phyloP scores from a whole-genome alignment of 2,329 filamentous ascomycete species.

The Westerdykella ornata region DNA sequence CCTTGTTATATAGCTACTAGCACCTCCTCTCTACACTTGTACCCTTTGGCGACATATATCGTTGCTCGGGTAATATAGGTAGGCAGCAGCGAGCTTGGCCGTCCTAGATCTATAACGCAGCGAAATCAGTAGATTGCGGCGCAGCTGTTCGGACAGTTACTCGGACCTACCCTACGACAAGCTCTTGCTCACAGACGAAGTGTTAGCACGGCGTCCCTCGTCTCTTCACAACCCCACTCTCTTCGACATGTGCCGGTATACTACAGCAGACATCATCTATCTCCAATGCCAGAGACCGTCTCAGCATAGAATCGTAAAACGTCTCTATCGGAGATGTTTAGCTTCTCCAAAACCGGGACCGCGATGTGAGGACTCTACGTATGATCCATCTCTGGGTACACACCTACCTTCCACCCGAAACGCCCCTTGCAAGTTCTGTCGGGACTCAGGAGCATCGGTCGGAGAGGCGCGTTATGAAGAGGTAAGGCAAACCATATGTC shows the following conservation, averaged over 20 bases:
- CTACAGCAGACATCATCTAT: background rate
- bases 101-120: too few species aligned
- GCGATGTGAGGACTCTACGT: conserved; percentile 3
- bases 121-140: too few species aligned
- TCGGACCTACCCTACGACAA: too few species aligned
- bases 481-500: background rate
- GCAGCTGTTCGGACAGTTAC: too few species aligned
- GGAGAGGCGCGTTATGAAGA: background rate
- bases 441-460: conserved; percentile 5
- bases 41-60: too few species aligned
- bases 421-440: conserved; percentile 8
- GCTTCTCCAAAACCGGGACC: conserved; percentile 7
- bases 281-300: conserved; percentile 3
- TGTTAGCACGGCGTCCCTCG: too few species aligned
- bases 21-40: too few species aligned
- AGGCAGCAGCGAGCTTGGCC: too few species aligned
- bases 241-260: background rate
- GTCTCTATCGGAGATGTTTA: conserved; percentile 6
- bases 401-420: conserved; percentile 7
- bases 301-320: conserved; percentile 7
- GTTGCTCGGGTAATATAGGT: too few species aligned
- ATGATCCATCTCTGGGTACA: conserved; percentile 7
- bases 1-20: too few species aligned
- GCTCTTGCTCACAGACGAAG: too few species aligned
- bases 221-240: too few species aligned